Conservation (phyloP, 768 basidiomycete species). For the Megacollybia marginata region DNA sequence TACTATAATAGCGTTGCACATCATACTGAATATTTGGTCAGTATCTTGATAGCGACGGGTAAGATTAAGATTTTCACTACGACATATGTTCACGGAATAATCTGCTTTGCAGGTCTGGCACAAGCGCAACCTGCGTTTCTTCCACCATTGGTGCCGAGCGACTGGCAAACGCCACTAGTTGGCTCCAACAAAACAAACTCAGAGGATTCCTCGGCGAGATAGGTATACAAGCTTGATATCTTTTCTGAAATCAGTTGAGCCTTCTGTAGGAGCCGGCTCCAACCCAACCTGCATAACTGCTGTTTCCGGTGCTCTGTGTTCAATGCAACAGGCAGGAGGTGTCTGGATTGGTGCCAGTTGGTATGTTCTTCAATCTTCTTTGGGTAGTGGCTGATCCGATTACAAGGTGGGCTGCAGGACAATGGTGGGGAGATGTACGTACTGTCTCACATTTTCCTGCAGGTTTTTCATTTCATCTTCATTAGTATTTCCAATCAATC, state of each 20-base stretch:
- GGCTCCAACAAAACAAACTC: constrained; percentile 51
- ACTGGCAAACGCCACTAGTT: constrained; percentile 45
- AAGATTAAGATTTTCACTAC: too few relatives aligned
- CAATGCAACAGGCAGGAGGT: constrained; percentile 47
- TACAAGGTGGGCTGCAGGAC: constrained; percentile 52
- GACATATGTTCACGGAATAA: too few relatives aligned
- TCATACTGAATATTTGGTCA: constrained; percentile 10
- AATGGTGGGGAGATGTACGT: constrained; percentile 53
- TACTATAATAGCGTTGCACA: too few relatives aligned
- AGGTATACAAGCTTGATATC: constrained; percentile 29
- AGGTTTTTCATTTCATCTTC: constrained; percentile 1
- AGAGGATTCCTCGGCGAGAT: constrained; percentile 64
- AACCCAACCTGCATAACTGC: constrained; percentile 31
- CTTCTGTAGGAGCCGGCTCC: constrained; percentile 50
- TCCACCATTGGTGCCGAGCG: constrained; percentile 54
- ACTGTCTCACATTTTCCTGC: background rate
- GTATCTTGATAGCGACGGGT: constrained; percentile 58
- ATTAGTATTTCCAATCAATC: constrained; percentile 52
- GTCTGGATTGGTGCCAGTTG: constrained; percentile 44
- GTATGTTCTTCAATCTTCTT: background rate
- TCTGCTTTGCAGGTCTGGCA: constrained; percentile 30
- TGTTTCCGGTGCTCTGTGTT: constrained; percentile 47
- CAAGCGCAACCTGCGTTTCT: constrained; percentile 45
- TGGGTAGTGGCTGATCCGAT: constrained; percentile 18
- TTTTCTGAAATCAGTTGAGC: constrained; percentile 53